These are phyloP conservation scores for Leishmania lainsoni DNA, from an alignment of 208 protist genomes.

Conservation along the genomic window DNA sequence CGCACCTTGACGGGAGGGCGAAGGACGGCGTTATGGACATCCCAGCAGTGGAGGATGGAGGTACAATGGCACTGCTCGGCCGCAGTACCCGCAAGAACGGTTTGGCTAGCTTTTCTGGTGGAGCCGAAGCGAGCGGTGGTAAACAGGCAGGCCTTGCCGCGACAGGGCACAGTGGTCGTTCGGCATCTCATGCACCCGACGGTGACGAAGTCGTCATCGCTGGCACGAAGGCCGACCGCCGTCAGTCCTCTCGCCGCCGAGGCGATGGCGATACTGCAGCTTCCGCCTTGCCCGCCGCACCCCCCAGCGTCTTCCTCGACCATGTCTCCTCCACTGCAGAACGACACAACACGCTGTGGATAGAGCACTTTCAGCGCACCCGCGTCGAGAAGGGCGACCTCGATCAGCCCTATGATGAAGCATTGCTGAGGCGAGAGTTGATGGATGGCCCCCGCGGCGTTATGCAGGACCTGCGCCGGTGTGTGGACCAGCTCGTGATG, in stretches of 20 bases:
- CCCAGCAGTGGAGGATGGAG: slow-evolving; percentile 87
- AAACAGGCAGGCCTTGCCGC: background rate
- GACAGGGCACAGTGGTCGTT: background rate
- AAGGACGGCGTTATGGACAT: slow-evolving; percentile 69
- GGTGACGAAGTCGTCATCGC: background rate
- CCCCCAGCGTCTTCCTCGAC: slow-evolving; percentile 60
- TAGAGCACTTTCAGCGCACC: slow-evolving; percentile 53
- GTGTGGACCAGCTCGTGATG: slow-evolving; percentile 93
- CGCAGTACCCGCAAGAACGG: slow-evolving; percentile 10
- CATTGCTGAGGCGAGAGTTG: slow-evolving; percentile 75
- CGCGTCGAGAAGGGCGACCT: slow-evolving; percentile 72
- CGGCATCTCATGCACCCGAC: background rate
- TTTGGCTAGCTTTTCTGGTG: background rate
- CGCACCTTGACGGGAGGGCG: slow-evolving; percentile 80
- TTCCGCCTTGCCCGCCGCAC: slow-evolving; percentile 33
- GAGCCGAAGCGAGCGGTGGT: background rate
- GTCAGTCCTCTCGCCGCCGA: slow-evolving; percentile 10
- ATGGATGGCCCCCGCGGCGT: slow-evolving; percentile 89
- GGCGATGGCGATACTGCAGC: slow-evolving; percentile 41
- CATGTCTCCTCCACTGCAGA: slow-evolving; percentile 53
- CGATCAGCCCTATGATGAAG: slow-evolving; percentile 78
- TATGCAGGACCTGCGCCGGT: slow-evolving; percentile 84
- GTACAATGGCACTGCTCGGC: slow-evolving; percentile 70
- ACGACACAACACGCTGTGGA: slow-evolving; percentile 77
- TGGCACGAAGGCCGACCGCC: background rate